Evolutionary conservation across 2,329 filamentous ascomycete species (phyloP).

Genomic region (Aureobasidium sp.): DNA sequence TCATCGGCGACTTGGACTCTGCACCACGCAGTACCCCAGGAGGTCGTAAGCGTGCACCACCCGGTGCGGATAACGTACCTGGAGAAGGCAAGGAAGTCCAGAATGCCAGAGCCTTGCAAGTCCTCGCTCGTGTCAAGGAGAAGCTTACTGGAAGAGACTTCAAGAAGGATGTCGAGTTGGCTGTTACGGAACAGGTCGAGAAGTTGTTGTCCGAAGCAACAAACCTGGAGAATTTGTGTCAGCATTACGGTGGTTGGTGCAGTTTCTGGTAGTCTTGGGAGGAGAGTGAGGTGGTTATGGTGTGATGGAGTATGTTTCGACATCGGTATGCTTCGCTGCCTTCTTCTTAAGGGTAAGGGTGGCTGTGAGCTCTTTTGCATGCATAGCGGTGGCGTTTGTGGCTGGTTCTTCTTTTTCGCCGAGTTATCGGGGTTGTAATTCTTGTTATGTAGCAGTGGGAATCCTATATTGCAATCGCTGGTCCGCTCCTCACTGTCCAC

Average conservation of each 20-base stretch:
- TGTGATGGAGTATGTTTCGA: background rate
- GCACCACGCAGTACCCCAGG: conserved; percentile 10
- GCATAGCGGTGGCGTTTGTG: conserved; percentile 13
- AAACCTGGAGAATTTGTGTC: conserved; percentile 96
- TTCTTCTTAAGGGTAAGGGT: background rate
- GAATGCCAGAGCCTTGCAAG: conserved; percentile 93
- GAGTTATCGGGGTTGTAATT: background rate
- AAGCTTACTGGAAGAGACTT: conserved; percentile 97
- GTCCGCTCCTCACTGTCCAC: no score
- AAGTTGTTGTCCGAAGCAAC: conserved; percentile 96
- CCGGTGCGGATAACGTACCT: background rate
- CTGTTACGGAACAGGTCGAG: conserved; percentile 89
- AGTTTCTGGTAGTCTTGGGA: conserved; percentile 82
- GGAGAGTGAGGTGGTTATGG: background rate
- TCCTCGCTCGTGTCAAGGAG: conserved; percentile 91
- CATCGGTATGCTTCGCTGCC: background rate
- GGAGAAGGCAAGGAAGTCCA: conserved; percentile 74
- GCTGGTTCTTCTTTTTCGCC: background rate
- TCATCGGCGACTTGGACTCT: conserved; percentile 50
- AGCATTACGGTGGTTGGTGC: conserved; percentile 99
- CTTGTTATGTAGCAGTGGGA: background rate
- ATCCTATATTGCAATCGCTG: background rate
- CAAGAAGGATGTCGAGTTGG: conserved; percentile 84
- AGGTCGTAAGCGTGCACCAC: conserved; percentile 11
- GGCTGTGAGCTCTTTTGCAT: conserved; percentile 14